phyloP scores from a whole-genome alignment of 352 stramenopile species.

The Pythium monospermum region DNA sequence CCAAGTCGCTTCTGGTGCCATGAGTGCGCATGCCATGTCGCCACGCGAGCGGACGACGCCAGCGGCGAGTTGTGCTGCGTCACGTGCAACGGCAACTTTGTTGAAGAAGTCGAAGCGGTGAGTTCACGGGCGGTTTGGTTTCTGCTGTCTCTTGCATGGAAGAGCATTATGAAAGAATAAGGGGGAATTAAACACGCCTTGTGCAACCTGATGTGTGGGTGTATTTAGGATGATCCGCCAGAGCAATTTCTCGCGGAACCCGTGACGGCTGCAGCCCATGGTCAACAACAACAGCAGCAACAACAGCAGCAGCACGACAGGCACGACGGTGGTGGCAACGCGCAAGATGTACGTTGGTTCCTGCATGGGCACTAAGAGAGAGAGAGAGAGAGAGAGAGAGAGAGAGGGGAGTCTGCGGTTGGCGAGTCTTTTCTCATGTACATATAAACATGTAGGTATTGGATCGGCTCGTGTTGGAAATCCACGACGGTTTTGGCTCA shows the following conservation, averaged over 20 bases:
- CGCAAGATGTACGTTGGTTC: too few species aligned
- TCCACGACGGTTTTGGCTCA: constrained; percentile 7
- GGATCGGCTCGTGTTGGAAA: constrained; percentile 5
- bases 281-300: constrained; percentile 1
- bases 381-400: too few species aligned
- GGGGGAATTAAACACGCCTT: too few species aligned
- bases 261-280: background rate
- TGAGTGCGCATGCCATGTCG: constrained; percentile 54
- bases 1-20: constrained; percentile 84
- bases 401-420: too few species aligned
- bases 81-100: constrained; percentile 73
- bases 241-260: constrained; percentile 41
- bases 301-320: too few species aligned
- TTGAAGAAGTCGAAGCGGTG: constrained; percentile 80
- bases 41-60: constrained; percentile 48
- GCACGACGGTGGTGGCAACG: too few species aligned
- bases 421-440: too few species aligned
- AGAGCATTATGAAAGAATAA: too few species aligned
- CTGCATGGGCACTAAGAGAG: too few species aligned
- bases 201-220: constrained; percentile 1
- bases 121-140: background rate
- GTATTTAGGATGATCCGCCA: constrained; percentile 54
- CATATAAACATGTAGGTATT: background rate
- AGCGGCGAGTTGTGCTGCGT: constrained; percentile 69
- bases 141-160: background rate